These are phyloP conservation scores for Diaporthe ilicicola DNA, from an alignment of 2,329 filamentous ascomycete genomes.

Conservation along the genomic window DNA sequence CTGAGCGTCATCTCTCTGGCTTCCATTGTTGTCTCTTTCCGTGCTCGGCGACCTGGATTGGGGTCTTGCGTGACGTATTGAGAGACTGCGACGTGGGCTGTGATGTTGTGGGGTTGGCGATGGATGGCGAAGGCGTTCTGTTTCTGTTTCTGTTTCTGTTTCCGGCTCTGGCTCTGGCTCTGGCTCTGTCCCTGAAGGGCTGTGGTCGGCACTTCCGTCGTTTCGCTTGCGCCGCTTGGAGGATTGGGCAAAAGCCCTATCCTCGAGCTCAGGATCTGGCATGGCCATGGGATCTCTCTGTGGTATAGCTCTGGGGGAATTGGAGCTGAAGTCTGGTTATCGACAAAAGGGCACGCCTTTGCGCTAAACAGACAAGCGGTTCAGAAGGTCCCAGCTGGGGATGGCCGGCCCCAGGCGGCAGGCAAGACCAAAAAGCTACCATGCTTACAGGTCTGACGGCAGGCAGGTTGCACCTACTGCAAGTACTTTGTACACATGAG, in stretches of 20 bases:
- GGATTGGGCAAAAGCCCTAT: constrained; percentile 39
- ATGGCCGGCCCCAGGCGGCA: background rate
- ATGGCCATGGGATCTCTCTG: background rate
- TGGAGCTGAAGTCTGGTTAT: background rate
- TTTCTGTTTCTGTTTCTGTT: constrained; percentile 39
- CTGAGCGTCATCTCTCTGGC: background rate
- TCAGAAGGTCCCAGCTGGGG: background rate
- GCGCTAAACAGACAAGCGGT: background rate
- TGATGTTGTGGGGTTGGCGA: constrained; percentile 9
- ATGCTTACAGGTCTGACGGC: background rate
- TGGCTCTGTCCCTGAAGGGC: constrained; percentile 50
- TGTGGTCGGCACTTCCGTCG: constrained; percentile 52
- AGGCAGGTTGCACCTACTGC: background rate
- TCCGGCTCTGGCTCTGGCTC: background rate
- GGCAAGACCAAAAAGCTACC: background rate
- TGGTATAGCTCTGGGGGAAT: background rate
- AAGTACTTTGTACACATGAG: background rate
- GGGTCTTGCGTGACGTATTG: constrained; percentile 39
- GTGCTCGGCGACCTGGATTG: constrained; percentile 36
- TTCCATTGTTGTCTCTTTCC: constrained; percentile 30
- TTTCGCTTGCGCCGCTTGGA: constrained; percentile 52
- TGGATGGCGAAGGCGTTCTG: constrained; percentile 22
- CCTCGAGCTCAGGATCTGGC: constrained; percentile 6
- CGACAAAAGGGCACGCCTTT: background rate
- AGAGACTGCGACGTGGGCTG: constrained; percentile 35